Conservation (phyloP, 306 rosid species). For the Luffa acutangula region DNA sequence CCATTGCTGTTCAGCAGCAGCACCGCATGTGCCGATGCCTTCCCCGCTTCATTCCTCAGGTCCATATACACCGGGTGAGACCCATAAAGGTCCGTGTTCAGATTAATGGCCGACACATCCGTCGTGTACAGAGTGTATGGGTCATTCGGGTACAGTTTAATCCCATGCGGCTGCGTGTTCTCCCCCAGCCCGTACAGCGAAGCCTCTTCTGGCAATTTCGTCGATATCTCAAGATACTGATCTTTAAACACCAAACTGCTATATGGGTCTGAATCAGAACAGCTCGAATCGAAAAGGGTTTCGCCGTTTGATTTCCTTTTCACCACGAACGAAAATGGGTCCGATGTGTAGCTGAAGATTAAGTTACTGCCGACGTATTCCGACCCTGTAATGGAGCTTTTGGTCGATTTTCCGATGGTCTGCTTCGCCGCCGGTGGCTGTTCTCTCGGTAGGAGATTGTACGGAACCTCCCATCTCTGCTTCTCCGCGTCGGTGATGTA, state of each 20-base stretch:
- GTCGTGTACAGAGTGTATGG: conserved; percentile 83
- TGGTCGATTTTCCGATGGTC: conserved; percentile 26
- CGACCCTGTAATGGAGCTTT: conserved; percentile 30
- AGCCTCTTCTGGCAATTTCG: conserved; percentile 65
- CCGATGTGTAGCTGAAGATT: conserved; percentile 53
- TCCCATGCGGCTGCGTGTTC: conserved; percentile 89
- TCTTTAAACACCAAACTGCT: conserved; percentile 73
- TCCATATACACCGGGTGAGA: conserved; percentile 94
- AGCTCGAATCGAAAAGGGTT: conserved; percentile 49
- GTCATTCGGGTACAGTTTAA: conserved; percentile 66
- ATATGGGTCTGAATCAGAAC: conserved; percentile 42
- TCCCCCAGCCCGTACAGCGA: conserved; percentile 83
- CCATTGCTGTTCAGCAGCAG: conserved; percentile 91
- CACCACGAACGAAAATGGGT: conserved; percentile 70
- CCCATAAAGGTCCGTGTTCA: conserved; percentile 81
- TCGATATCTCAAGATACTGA: conserved; percentile 90
- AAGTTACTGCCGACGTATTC: conserved; percentile 60
- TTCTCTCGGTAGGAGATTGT: conserved; percentile 65
- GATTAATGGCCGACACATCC: conserved; percentile 74
- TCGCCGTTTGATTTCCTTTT: conserved; percentile 73
- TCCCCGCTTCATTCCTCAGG: conserved; percentile 57
- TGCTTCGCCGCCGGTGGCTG: conserved; percentile 44
- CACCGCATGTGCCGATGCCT: conserved; percentile 67
- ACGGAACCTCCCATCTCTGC: conserved; percentile 93
- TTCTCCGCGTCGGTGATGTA: conserved; percentile 71